Base-by-base conservation (phyloP, 768 basidiomycete species). In the Lactarius deliciosus region DNA sequence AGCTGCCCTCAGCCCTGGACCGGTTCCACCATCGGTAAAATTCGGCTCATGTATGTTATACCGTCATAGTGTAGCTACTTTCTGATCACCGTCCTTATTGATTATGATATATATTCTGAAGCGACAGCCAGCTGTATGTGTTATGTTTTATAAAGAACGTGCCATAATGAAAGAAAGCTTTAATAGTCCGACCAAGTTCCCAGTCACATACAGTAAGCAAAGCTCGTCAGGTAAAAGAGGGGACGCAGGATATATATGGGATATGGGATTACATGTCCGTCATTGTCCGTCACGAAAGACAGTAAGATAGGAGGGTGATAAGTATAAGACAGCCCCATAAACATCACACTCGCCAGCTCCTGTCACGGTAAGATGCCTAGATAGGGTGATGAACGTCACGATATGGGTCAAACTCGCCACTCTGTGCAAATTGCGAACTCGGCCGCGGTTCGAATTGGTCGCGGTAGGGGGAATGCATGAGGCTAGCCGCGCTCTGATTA, bases 401-500 rank as follows among this genome's bases (percentile, higher is more conserved):
- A 65, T 79, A 79, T 28, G 77, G 77, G 63, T 80, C 78, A 59
- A 75, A 77, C 72, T 79, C 79, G 64, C 68, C 73, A 63, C 78
- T 77, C 58, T 61, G 63, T 7, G 63, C 66, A 22, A 57, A 63
- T 56, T 61, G 68, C 50, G 68, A 76, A 64, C 69, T 63, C 34
- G 63, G 43, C 22, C 54, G 65, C 55, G 61, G 50, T 64, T 71
- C 63, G 54, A 69, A 71, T 57, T 76, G 75, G 63, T 81, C 79
- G 62, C 73, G 76, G 70, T 79, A 79, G 20, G 75, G 76, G 64
- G 73, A 68, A 56, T 79, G 78, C 66, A 77, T 72, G 43, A 77
- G 75, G 69, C 75, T 74, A 22, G 74, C 80, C 3, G 63, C 58
- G 73, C 86, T 89, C 57, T 80, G 79, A 69, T 85, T 85, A 38